Base-by-base conservation (phyloP, 1,284 basidiomycete genomes). In the Ceratobasidium sp. region DNA sequence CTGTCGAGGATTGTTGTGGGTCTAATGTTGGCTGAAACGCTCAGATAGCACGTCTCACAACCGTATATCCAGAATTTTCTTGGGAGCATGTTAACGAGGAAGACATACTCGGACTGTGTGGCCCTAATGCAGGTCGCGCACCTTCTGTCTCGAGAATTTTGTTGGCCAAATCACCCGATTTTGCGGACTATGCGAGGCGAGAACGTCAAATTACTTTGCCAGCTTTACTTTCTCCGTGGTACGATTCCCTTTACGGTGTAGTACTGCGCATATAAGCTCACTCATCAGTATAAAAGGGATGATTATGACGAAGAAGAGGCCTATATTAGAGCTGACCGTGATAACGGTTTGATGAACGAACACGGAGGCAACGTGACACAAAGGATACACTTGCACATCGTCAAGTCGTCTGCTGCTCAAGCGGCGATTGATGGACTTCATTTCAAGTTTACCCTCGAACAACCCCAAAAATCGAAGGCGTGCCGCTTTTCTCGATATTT, bases 221-320 rank as follows among this genome's bases (percentile, higher is more conserved):
- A 15, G n/a, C 40, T 9, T 15, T 66, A 53, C 46, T 56, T 9
- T 18, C 6, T 4, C 60, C 51, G 15, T 64, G 61, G 70, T 58
- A 77, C n/a, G 53, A 55, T 23, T 13, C 3, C n/a, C 20, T 58
- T 42, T 58, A 20, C 20, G 58, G 13, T 40, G 51, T 26, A 44
- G 23, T 39, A 49, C 49, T 2, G 20, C 26, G 12, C 13, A 28
- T 60, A 28, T 15, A 60, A 28, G 12, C 58, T 60, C 28, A 33
- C 26, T n/a, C 42, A 42, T 53, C 44, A 33, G 33, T 33, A 33
- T 61, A 33, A 39, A 26, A 78, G 77, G 63, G 58, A 18, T 12
- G 77, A 80, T 49, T 64, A 76, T 12, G 79, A 77, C 40, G 20
- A 20, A 1, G 79, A 80, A 49, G 77, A 78, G 40, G 64, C 40